Evolutionary conservation across 179 eudicot genomes (phyloP).

Genomic region (Drosera spatulata): DNA sequence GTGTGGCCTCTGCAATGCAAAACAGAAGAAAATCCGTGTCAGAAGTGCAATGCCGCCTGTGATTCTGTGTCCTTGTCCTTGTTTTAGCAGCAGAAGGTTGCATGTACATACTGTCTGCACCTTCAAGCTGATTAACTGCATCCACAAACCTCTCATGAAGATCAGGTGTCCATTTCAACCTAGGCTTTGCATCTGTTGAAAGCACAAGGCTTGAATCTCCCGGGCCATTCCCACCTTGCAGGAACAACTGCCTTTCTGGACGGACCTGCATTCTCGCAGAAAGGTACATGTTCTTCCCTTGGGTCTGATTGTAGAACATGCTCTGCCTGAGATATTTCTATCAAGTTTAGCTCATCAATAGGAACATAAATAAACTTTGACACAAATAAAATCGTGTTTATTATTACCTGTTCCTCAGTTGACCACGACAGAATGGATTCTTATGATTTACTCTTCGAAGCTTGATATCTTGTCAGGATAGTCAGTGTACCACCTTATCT

Average conservation of each 20-base stretch:
- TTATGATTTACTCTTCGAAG: conserved; percentile 13
- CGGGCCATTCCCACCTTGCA: conserved; percentile 53
- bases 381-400: conserved; percentile 5
- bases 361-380: too few species aligned
- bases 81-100: background rate
- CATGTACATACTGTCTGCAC: conserved; percentile 77
- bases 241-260: conserved; percentile 61
- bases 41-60: background rate
- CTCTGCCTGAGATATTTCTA: conserved; percentile 19
- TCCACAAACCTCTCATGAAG: conserved; percentile 81
- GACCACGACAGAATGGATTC: conserved; percentile 10
- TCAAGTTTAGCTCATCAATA: conserved; percentile 9
- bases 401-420: conserved; percentile 3
- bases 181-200: conserved; percentile 88
- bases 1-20: conserved; percentile 75
- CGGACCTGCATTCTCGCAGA: conserved; percentile 45
- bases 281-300: conserved; percentile 41
- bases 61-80: background rate
- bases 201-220: conserved; percentile 79
- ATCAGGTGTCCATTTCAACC: conserved; percentile 87
- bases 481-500: conserved; percentile 7
- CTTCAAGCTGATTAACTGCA: conserved; percentile 87
- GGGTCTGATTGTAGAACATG: conserved; percentile 57
- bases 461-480: conserved; percentile 7
- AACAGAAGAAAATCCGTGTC: conserved; percentile 6